Base-by-base conservation (phyloP, 1,284 basidiomycete genomes). In the Ustilago curta region DNA sequence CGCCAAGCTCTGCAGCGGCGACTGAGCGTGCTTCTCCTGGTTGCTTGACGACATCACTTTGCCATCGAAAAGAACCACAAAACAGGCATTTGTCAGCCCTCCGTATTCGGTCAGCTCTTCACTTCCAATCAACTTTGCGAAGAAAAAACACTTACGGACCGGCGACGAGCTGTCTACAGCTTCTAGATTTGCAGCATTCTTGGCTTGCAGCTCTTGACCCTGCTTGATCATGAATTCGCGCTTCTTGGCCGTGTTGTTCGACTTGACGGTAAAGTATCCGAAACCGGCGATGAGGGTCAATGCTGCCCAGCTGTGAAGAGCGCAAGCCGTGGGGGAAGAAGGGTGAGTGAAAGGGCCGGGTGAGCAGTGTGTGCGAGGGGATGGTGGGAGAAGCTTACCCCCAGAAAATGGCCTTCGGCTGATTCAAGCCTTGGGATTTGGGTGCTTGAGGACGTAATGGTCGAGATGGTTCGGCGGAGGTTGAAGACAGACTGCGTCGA, bases 241-340 rank as follows among this genome's bases (percentile, higher is more conserved):
- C 64, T 76, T 76, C 63, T 76, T 76, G 51, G 63, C 65, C 11
- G 74, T 70, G 58, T 76, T 76, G 59, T 58, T 66, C 42, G 59
- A 56, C 51, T 76, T 76, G 66, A 76, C 74, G 16, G 53, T 63
- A 23, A 64, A 77, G 61, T 77, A 77, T 31, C 70, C 67, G 53
- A 62, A 68, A 43, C 75, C 75, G 1, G 75, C 70, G 2, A 77
- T 43, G 1, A 77, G 55, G 45, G 69, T 43, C 11, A 77, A 44
- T 3, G 31, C 75, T 2, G 71, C 59, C 75, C 75, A 77, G 16
- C 70, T 72, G 44, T 48, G 8, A n/a, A 27, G 27, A 3, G 40
- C 14, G 32, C 27, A 35, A 23, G 35, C 3, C 18, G 32, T 18
- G 14, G n/a, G 37, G 14, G 18, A 43, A 23, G 18, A 19, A 18